Base-by-base conservation (phyloP, 805 yeast species). In the Candida taoyuanica region DNA sequence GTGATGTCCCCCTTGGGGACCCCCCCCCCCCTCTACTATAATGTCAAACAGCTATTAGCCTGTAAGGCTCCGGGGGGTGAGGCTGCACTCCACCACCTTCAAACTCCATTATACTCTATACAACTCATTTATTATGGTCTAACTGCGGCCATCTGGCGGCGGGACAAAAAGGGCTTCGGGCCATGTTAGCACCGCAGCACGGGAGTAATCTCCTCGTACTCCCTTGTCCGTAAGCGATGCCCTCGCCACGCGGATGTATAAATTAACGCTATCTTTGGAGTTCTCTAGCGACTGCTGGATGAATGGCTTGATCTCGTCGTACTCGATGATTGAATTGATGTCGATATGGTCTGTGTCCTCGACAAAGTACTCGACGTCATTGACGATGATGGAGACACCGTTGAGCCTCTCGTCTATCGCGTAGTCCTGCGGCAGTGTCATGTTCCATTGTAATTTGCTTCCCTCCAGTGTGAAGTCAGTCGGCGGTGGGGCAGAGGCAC, bases 291-390 rank as follows among this genome's bases (percentile, higher is more conserved):
- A 21, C 31, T 11, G 13, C n/a, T 13, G 9, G 24, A 39, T 14
- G 23, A 29, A 25, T 44, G 64, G 49, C 1, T 52, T 32, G 3
- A 54, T 43, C 21, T 67, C 53, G 2, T 51, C 48, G 6, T 51
- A 35, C 37, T 70, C 58, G 1, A 67, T 48, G 37, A 77, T 38
- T 1, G 51, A 46, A 5, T 57, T 58, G 11, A 78, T 36, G 40
- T 74, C 67, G 17, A 84, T 58, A 1, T 70, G 56, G 3, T 66
- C 59, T 5, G 68, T 63, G 4, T 58, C 55, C 0, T 87, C 95
- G 5, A 78, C 73, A 52, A 73, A 85, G 17, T 79, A 64, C 58
- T 88, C 96, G 15, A 88, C 64, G 53, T 88, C 97, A 51, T 88
- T 87, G 19, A 88, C 63, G 29, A 88, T 53, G 32, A 88, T 58